phyloP scores from a whole-genome alignment of 2,329 filamentous ascomycete genomes.

The Talaromyces verruculosus region DNA sequence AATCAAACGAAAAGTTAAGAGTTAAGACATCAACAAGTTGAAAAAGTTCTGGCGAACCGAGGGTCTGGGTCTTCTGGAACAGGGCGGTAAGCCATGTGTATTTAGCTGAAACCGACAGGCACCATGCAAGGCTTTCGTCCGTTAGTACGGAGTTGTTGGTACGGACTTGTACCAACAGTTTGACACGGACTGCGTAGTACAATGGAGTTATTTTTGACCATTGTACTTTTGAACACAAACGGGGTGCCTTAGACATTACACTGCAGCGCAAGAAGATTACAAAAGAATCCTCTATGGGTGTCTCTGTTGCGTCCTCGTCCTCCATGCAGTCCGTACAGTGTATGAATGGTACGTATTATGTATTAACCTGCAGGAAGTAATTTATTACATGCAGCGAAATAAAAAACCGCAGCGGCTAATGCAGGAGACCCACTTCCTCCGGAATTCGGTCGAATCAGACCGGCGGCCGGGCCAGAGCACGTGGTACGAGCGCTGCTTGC shows the following conservation, averaged over 20 bases:
- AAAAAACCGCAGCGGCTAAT: not conserved
- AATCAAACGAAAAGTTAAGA: not conserved
- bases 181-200: not conserved
- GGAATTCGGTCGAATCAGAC: not conserved
- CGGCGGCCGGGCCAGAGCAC: not conserved
- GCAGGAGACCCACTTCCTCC: not conserved
- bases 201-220: not conserved
- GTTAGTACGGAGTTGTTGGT: not conserved
- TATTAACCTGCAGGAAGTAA: not conserved
- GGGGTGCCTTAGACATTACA: not conserved
- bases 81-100: not conserved
- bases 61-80: conserved; percentile 1
- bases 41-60: not conserved
- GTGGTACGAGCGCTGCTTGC: not conserved
- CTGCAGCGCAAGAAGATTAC: not conserved
- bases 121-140: not conserved
- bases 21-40: not conserved
- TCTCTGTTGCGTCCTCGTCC: not conserved
- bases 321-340: not conserved
- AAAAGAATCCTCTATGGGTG: not conserved
- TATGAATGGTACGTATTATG: not conserved
- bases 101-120: not conserved
- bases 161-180: not conserved
- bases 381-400: not conserved
- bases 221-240: not conserved